These are phyloP conservation scores for Zoysia pacifica DNA, from an alignment of 176 grass and related monocot genomes.

Conservation along the genomic window DNA sequence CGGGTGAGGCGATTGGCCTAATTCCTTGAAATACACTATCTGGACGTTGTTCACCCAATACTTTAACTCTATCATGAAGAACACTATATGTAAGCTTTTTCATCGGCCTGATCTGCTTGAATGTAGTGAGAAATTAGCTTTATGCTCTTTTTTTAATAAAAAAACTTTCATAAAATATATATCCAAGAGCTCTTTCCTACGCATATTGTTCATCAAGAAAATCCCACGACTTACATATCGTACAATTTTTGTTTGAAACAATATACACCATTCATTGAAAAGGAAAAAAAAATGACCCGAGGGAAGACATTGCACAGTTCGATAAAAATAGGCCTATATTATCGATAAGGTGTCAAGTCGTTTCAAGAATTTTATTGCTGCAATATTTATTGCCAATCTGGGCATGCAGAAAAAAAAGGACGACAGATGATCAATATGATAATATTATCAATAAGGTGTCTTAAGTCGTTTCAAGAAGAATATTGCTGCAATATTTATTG, in stretches of 20 bases:
- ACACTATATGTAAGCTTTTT: slow-evolving; percentile 76
- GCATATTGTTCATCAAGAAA: slow-evolving; percentile 22
- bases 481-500: not conserved
- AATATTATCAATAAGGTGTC: not conserved
- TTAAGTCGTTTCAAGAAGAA: not conserved
- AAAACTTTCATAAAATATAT: slow-evolving; percentile 21
- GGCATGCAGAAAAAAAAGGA: not conserved
- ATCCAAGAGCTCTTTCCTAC: not conserved
- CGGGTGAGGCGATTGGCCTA: slow-evolving; percentile 69
- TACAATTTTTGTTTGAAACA: not conserved
- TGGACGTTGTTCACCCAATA: slow-evolving; percentile 64
- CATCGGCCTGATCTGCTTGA: slow-evolving; percentile 48
- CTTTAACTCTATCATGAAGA: slow-evolving; percentile 80
- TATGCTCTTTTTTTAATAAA: not conserved
- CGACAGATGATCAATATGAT: not conserved
- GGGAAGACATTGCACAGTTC: not conserved
- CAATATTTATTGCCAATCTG: not conserved
- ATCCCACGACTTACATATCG: not conserved
- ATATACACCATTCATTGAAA: not conserved
- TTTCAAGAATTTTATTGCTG: slow-evolving; percentile 13
- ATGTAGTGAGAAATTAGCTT: slow-evolving; percentile 1
- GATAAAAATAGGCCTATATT: not conserved
- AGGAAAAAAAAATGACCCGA: no score
- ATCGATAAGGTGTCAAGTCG: not conserved
- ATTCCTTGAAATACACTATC: slow-evolving; percentile 84